A percentile compares a stretch with the other conserved stretches of the same genome.
These are phyloP conservation scores for Bretziella fagacearum DNA, from an alignment of 2,329 filamentous ascomycete species.

Conservation along the genomic window DNA sequence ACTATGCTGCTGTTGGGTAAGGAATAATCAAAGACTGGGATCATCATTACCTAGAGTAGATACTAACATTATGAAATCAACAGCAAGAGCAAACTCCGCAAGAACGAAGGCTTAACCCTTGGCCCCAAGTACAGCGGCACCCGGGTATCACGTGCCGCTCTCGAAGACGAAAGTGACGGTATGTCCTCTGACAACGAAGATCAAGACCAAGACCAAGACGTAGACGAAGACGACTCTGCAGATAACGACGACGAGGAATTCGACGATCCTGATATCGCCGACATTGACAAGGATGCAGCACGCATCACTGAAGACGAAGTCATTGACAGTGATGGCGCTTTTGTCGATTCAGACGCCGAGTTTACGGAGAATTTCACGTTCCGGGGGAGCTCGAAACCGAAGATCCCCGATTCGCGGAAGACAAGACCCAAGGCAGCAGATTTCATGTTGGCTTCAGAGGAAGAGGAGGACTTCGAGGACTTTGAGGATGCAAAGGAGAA, in stretches of 20 bases:
- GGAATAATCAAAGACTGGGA: slow-evolving; percentile 15
- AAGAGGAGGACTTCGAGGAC: slow-evolving; percentile 24
- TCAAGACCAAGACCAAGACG: slow-evolving; percentile 28
- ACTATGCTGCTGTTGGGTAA: slow-evolving; percentile 65
- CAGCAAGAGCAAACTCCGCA: slow-evolving; percentile 68
- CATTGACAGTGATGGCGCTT: slow-evolving; percentile 50
- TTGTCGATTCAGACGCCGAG: slow-evolving; percentile 73
- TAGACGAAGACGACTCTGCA: slow-evolving; percentile 30
- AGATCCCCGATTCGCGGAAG: slow-evolving; percentile 20
- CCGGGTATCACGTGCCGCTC: slow-evolving; percentile 51
- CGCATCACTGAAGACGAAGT: slow-evolving; percentile 36
- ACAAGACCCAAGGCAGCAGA: slow-evolving; percentile 37
- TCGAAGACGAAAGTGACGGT: slow-evolving; percentile 37
- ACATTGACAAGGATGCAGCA: slow-evolving; percentile 35
- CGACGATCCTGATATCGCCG: slow-evolving; percentile 38
- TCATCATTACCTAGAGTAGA: not conserved
- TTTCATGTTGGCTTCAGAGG: slow-evolving; percentile 35
- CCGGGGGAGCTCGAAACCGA: slow-evolving; percentile 38
- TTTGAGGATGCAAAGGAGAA: slow-evolving; percentile 25
- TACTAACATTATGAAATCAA: slow-evolving; percentile 4
- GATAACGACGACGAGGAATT: slow-evolving; percentile 33
- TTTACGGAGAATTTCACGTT: slow-evolving; percentile 58
- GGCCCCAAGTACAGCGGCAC: slow-evolving; percentile 70
- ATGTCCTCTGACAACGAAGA: not conserved
- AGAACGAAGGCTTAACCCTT: slow-evolving; percentile 49